Conservation (phyloP, 140 eudicot genomes). For the Anethum foeniculum region DNA sequence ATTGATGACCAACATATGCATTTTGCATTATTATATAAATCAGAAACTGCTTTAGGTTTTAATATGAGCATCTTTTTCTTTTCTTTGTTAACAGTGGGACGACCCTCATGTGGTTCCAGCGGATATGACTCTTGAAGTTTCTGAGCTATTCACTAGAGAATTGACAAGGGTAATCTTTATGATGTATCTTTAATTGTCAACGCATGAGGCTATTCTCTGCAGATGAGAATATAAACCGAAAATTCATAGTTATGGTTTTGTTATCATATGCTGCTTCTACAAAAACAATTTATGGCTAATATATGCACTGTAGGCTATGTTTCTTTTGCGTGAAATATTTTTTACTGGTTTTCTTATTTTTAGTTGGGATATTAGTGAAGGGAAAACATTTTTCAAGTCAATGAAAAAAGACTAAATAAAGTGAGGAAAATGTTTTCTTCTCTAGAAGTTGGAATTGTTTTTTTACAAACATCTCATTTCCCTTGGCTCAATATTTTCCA, state of each 20-base stretch:
- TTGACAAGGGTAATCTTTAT: slow-evolving; percentile 63
- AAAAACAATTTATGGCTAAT: neutral
- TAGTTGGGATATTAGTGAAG: neutral
- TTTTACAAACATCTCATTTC: neutral
- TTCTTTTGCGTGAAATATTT: neutral
- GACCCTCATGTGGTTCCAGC: slow-evolving; percentile 73
- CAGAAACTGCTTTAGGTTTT: neutral
- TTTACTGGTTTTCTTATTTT: neutral
- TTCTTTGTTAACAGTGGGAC: slow-evolving; percentile 59
- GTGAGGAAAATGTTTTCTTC: neutral
- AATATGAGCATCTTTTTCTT: neutral
- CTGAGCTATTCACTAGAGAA: slow-evolving; percentile 90
- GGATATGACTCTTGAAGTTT: slow-evolving; percentile 72
- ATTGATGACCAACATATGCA: neutral
- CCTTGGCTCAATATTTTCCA: neutral
- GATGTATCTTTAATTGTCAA: neutral
- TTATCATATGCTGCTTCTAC: neutral
- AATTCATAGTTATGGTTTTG: neutral
- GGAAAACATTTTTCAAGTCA: neutral
- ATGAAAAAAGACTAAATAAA: neutral
- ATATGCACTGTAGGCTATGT: neutral
- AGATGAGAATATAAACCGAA: neutral
- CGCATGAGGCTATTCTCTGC: neutral
- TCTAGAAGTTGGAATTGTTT: neutral
- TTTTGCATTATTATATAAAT: neutral